Evolutionary conservation across 202 grass and related monocot genomes (phyloP), one percentile per base, ranked within the genome.

Genomic region (Saccharum hybrid): DNA sequence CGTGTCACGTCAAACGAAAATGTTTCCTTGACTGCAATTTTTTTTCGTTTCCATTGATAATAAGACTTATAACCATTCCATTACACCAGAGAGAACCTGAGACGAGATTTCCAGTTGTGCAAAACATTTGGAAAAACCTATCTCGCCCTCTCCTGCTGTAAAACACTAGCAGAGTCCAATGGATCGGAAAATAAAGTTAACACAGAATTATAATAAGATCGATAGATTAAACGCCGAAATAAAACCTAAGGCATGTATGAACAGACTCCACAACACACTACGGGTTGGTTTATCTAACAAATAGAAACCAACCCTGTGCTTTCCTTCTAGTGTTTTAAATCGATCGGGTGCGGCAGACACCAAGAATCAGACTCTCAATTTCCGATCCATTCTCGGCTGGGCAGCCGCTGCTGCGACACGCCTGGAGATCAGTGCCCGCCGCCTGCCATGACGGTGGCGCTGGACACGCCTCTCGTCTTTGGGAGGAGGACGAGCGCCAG

Each of bases 401-500:
- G 3, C 43, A 46, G 42, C 42, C 8, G 8, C 40, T 2, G 7
- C 8, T 9, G 41, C 41, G 8, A 42, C 41, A 42, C 0, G 38
- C 38, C 5, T 39, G 42, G 11, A 13, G 42, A 52, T 52, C 77
- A 97, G 79, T 97, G 91, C 21, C 89, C 85, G 41, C 94, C 87
- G 37, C 94, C 87, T 1, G 39, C 80, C 10, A 92, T 81, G 56
- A 86, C 59, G 15, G 80, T 49, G 2, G 72, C 66, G 28, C 21
- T 85, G 77, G 90, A 88, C 38, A n/a, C n/a, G 2, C 84, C 78
- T 33, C 79, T 82, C 14, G 87, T 66, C 60, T 78, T 94, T 4
- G 94, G 94, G 4, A 97, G 86, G 16, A 88, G 18, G 85, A 94
- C 18, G 36, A 90, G 52, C 7, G 87, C 89, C 4, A 90, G 57